A percentile compares a stretch with the other conserved stretches of the same genome.
Conservation (phyloP, 306 rosid genomes). For the Quercus ilex region DNA sequence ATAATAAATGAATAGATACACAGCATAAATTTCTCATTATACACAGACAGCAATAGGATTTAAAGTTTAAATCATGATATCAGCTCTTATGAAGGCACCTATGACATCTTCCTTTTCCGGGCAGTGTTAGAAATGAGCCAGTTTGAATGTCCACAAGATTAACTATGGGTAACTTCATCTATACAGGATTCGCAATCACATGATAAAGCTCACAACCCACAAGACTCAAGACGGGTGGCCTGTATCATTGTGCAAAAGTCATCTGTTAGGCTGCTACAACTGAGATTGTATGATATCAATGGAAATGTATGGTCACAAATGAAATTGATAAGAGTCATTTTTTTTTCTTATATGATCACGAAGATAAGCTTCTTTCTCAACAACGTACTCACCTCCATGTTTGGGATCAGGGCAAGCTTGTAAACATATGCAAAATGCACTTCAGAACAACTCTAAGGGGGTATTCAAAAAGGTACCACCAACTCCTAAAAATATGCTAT, state of each 20-base stretch:
- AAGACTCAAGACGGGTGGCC: background rate
- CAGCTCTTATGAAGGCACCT: background rate
- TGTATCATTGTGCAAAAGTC: background rate
- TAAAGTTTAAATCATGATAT: background rate
- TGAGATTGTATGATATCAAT: background rate
- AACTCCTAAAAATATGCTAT: conserved; percentile 12
- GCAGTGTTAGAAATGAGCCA: background rate
- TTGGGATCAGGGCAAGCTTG: background rate
- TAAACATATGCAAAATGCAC: conserved; percentile 1
- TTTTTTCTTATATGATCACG: background rate
- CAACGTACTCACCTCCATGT: background rate
- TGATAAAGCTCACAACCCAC: background rate
- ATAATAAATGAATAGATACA: background rate
- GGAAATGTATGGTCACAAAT: background rate
- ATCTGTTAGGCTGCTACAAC: background rate
- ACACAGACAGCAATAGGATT: background rate
- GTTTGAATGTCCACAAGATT: background rate
- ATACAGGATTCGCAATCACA: background rate
- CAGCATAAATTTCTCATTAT: background rate
- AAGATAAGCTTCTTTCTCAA: background rate
- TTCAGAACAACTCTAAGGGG: conserved; percentile 10
- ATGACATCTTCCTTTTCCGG: background rate
- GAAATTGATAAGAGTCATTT: background rate
- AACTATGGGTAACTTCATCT: background rate
- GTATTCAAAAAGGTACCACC: conserved; percentile 1